Evolutionary conservation across 129 eudicot species (phyloP).

Genomic region (Lactuca saligna): DNA sequence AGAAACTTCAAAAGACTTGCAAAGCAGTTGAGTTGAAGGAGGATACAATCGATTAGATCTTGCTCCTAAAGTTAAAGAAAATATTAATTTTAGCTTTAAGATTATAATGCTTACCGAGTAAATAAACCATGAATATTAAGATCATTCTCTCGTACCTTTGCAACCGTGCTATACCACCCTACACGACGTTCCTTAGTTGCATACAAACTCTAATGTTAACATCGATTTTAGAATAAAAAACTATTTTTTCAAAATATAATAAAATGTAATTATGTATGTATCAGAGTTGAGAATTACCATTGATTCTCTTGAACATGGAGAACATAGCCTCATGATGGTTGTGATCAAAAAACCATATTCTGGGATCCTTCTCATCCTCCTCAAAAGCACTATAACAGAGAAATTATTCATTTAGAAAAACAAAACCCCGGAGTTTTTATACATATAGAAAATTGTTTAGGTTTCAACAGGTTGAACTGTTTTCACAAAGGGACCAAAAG

Average conservation of each 20-base stretch:
- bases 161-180: slow-evolving; percentile 89
- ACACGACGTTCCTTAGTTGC: slow-evolving; percentile 87
- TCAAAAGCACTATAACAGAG: slow-evolving; percentile 10
- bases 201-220: not conserved
- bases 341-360: slow-evolving; percentile 22
- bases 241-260: not conserved
- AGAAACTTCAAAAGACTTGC: too few species aligned
- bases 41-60: too few species aligned
- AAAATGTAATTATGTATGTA: not conserved
- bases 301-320: slow-evolving; percentile 81
- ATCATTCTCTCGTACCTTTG: slow-evolving; percentile 77
- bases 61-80: not conserved
- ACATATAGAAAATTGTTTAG: not conserved
- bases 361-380: slow-evolving; percentile 21
- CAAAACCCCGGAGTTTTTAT: not conserved
- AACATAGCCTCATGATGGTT: slow-evolving; percentile 26
- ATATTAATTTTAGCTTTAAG: not conserved
- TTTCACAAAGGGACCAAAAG: not conserved
- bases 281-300: slow-evolving; percentile 40
- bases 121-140: slow-evolving; percentile 63
- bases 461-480: not conserved
- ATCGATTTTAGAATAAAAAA: not conserved
- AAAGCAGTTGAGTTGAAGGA: too few species aligned
- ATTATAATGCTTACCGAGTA: slow-evolving; percentile 51
- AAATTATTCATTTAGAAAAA: slow-evolving; percentile 1